Conservation (phyloP, 768 basidiomycete genomes). For the Boletus tomentosulus region DNA sequence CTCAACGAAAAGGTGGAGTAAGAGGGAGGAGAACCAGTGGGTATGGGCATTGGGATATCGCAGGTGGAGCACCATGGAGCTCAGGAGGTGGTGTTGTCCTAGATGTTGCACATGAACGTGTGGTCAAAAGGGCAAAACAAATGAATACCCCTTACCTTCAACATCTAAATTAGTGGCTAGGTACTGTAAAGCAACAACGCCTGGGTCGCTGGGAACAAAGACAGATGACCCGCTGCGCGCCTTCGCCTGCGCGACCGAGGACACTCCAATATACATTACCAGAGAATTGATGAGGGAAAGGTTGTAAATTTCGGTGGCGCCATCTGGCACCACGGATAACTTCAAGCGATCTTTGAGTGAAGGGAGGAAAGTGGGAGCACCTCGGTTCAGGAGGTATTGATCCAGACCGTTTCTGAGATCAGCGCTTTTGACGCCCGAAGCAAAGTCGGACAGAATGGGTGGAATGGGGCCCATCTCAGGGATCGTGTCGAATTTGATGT, state of each 20-base stretch:
- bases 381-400: slow-evolving; percentile 77
- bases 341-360: slow-evolving; percentile 76
- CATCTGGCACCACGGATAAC: slow-evolving; percentile 42
- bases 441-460: slow-evolving; percentile 86
- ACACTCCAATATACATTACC: slow-evolving; percentile 95
- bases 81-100: slow-evolving; percentile 96
- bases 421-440: slow-evolving; percentile 71
- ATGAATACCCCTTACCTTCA: slow-evolving; percentile 66
- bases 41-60: slow-evolving; percentile 99
- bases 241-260: slow-evolving; percentile 85
- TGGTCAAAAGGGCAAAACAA: not conserved
- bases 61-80: slow-evolving; percentile 89
- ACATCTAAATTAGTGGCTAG: slow-evolving; percentile 80
- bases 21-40: slow-evolving; percentile 91
- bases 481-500: slow-evolving; percentile 66
- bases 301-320: slow-evolving; percentile 67
- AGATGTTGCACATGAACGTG: slow-evolving; percentile 2
- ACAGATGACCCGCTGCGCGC: slow-evolving; percentile 76
- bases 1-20: slow-evolving; percentile 84
- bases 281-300: slow-evolving; percentile 87
- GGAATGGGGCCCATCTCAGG: slow-evolving; percentile 93
- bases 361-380: slow-evolving; percentile 65
- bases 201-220: slow-evolving; percentile 79
- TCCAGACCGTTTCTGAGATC: slow-evolving; percentile 81
- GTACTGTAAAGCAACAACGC: slow-evolving; percentile 80